A percentile compares a stretch with the other conserved stretches of the same genome.
phyloP scores from a whole-genome alignment of 441 rosid species.

The Populus hybrid region DNA sequence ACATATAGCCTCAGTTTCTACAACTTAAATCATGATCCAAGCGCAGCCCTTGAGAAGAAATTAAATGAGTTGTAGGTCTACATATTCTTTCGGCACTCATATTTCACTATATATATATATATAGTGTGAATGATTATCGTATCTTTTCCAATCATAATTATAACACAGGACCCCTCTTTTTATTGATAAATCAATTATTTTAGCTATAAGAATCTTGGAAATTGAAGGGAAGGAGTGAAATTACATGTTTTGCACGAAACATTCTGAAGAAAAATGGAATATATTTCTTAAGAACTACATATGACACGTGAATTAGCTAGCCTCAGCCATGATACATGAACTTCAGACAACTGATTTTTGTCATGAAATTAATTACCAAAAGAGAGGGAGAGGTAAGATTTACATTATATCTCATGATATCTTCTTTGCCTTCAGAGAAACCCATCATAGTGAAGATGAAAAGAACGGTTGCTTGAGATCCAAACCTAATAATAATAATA shows the following conservation, averaged over 20 bases:
- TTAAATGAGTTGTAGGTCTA: neutral
- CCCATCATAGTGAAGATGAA: neutral
- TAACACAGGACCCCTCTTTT: too few relatives aligned
- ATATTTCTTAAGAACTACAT: neutral
- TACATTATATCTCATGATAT: neutral
- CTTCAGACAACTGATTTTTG: neutral
- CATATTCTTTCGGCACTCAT: too few relatives aligned
- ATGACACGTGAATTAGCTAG: neutral
- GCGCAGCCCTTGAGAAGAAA: neutral
- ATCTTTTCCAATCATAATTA: too few relatives aligned
- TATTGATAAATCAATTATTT: too few relatives aligned
- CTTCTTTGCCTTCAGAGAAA: neutral
- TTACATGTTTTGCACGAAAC: neutral
- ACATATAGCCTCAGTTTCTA: neutral
- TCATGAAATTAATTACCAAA: neutral
- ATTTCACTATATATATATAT: too few relatives aligned
- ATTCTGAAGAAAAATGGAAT: neutral
- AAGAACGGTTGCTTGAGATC: neutral
- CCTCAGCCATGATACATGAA: neutral
- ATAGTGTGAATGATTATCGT: too few relatives aligned
- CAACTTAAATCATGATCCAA: neutral
- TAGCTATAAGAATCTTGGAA: neutral
- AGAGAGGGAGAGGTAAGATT: neutral
- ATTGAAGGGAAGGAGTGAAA: neutral
- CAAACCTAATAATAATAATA: neutral